Conservation (phyloP, 129 eudicot genomes). For the Oenanthe sinensis region DNA sequence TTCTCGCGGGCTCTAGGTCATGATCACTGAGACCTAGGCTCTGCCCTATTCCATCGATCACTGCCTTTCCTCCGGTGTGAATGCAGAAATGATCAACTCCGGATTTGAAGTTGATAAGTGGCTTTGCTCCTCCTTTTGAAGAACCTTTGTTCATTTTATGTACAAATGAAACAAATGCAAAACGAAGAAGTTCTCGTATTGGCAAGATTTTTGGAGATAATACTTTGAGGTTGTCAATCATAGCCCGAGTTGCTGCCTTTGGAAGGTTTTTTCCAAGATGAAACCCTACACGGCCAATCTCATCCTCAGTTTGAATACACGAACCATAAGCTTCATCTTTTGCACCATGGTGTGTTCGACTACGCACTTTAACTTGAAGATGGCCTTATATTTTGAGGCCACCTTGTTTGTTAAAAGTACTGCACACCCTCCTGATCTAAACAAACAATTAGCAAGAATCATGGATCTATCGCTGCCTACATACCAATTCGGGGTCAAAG, state of each 20-base stretch:
- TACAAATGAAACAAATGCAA: not conserved
- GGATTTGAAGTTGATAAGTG: not conserved
- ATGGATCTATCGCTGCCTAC: not conserved
- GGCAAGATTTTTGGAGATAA: not conserved
- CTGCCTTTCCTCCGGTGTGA: conserved; percentile 3
- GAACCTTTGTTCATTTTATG: not conserved
- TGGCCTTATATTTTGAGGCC: not conserved
- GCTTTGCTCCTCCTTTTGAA: not conserved
- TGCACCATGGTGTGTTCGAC: not conserved
- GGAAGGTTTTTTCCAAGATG: not conserved
- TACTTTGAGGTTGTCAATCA: not conserved
- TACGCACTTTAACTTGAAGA: not conserved
- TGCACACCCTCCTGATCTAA: conserved; percentile 1
- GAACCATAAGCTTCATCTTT: conserved; percentile 1
- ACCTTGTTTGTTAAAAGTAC: not conserved
- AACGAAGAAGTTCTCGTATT: not conserved
- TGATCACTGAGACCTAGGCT: not conserved
- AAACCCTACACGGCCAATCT: not conserved
- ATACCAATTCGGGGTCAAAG: not conserved
- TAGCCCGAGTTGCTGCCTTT: not conserved
- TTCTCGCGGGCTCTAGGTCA: not conserved
- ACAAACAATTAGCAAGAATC: conserved; percentile 1
- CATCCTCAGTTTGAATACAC: not conserved
- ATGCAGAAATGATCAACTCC: conserved; percentile 3
- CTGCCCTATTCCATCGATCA: not conserved